Base-by-base conservation (phyloP, 257 asterid species). In the Fraxinus excelsior region DNA sequence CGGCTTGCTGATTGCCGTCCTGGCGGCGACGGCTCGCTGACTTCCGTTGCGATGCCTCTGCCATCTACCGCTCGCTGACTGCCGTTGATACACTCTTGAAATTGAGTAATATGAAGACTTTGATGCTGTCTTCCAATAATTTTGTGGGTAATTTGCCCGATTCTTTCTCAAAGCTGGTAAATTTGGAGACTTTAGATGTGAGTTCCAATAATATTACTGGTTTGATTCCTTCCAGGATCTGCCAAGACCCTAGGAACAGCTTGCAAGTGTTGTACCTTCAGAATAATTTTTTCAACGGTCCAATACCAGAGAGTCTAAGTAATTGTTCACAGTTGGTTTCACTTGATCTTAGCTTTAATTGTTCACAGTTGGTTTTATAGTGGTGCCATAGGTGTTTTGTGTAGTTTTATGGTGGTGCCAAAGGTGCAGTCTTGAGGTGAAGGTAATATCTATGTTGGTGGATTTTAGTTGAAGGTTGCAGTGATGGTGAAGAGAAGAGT, bases 331-430 rank as follows among this genome's bases (percentile, higher is more conserved):
- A 85, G 18, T 76, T 92, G 89, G 94, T 85, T 74, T 91, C 99
- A 2, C 96, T 95, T 79, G 99, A 93, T 90, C 90, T 95, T 31
- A 93, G 99, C 80, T 92, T 95, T 85, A 95, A 95, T 79, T 88
- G n/a, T n/a, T n/a, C n/a, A n/a, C n/a, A n/a, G n/a, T n/a, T n/a
- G n/a, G n/a, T n/a, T n/a, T n/a, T n/a, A n/a, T n/a, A n/a, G n/a
- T n/a, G n/a, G n/a, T n/a, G n/a, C n/a, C n/a, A n/a, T n/a, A n/a
- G n/a, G n/a, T n/a, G n/a, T n/a, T n/a, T n/a, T n/a, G n/a, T n/a
- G n/a, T n/a, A n/a, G n/a, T n/a, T n/a, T n/a, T n/a, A n/a, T n/a
- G n/a, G n/a, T n/a, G n/a, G n/a, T n/a, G n/a, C n/a, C n/a, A n/a
- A n/a, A n/a, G n/a, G n/a, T n/a, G n/a, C n/a, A n/a, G n/a, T n/a